These are phyloP conservation scores for Camillea tinctor DNA, from an alignment of 2,329 filamentous ascomycete species.

Conservation along the genomic window DNA sequence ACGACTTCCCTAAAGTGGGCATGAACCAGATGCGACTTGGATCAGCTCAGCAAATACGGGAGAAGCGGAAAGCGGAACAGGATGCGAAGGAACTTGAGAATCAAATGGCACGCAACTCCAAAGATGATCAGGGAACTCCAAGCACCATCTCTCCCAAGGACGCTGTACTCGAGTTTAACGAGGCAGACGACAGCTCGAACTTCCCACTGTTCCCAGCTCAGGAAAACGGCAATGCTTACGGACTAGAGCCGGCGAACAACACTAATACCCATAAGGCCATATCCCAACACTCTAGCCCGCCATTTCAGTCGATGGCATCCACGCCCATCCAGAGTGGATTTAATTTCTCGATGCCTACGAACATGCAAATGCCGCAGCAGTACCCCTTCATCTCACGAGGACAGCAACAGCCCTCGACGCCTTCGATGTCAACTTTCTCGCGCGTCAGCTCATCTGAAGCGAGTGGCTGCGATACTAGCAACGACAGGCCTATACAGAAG, in stretches of 20 bases:
- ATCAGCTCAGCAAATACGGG: constrained; percentile 58
- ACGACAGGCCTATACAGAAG: constrained; percentile 40
- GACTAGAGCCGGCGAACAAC: constrained; percentile 31
- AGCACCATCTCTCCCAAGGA: constrained; percentile 96
- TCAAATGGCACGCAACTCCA: constrained; percentile 39
- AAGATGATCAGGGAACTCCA: constrained; percentile 49
- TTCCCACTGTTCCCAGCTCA: constrained; percentile 72
- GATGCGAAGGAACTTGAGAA: constrained; percentile 49
- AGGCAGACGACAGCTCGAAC: constrained; percentile 66
- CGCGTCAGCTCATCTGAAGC: constrained; percentile 45
- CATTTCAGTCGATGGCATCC: constrained; percentile 26
- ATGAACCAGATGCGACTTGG: constrained; percentile 42
- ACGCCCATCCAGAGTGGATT: constrained; percentile 29
- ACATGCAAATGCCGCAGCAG: constrained; percentile 33
- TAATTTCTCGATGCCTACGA: constrained; percentile 39
- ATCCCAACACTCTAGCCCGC: constrained; percentile 27
- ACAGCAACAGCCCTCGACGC: constrained; percentile 36
- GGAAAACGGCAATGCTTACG: constrained; percentile 43
- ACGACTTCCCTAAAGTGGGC: constrained; percentile 42
- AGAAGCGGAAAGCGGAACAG: constrained; percentile 60
- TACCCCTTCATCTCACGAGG: constrained; percentile 38
- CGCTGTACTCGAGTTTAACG: constrained; percentile 80
- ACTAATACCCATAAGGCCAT: constrained; percentile 16
- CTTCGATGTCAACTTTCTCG: constrained; percentile 38
- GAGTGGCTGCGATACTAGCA: constrained; percentile 34